Percentiles rank a stretch among this genome's conserved stretches.
These are phyloP conservation scores for Fusarium nygamai DNA, from an alignment of 2,329 filamentous ascomycete genomes.

Conservation along the genomic window DNA sequence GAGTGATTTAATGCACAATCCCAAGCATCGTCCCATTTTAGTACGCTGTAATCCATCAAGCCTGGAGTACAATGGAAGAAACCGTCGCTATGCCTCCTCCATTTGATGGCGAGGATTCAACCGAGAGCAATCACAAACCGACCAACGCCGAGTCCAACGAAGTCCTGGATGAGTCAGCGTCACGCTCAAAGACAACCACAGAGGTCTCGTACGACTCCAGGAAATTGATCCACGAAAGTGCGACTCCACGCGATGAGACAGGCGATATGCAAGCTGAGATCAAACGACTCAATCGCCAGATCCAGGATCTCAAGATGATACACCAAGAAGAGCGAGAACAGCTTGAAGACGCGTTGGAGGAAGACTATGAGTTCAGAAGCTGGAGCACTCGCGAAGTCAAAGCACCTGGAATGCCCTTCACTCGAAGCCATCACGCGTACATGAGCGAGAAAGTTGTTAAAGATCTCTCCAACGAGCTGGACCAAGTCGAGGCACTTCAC, in stretches of 20 bases:
- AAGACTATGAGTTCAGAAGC: not conserved
- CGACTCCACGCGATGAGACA: not conserved
- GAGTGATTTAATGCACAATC: no score
- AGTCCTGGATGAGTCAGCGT: rapidly evolving
- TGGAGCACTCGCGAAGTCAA: not conserved
- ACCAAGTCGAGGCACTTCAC: not conserved
- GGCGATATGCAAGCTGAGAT: not conserved
- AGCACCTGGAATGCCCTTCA: not conserved
- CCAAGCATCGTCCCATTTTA: no score
- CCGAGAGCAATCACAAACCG: not conserved
- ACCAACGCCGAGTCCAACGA: no score
- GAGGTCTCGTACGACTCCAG: no score
- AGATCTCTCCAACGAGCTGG: no score
- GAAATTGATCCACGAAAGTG: no score
- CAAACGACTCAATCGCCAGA: not conserved
- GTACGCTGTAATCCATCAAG: no score
- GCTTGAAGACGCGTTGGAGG: not conserved
- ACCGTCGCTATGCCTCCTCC: not conserved
- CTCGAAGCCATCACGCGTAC: not conserved
- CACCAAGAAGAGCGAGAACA: not conserved
- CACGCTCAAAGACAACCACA: not conserved
- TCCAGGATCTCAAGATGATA: not conserved
- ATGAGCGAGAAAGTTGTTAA: not conserved
- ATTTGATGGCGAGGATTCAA: not conserved
- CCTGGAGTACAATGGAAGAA: not conserved